Evolutionary conservation across 2,329 filamentous ascomycete genomes (phyloP).

Genomic region (Colletotrichum abscissum): DNA sequence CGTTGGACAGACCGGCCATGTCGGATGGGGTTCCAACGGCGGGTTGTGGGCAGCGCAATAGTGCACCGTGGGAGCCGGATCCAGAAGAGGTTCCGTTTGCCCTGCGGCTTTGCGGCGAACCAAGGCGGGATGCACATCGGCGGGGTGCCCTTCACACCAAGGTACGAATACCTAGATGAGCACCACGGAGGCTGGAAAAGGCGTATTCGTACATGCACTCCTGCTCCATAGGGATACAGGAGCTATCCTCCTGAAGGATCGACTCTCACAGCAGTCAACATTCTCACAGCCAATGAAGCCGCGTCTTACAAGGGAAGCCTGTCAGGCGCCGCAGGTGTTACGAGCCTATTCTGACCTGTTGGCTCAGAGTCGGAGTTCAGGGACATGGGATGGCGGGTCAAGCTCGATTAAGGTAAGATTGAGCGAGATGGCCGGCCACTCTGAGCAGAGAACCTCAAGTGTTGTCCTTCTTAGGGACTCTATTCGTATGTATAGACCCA

Average conservation of each 20-base stretch:
- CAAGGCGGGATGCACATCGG: background rate
- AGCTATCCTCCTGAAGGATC: conserved; percentile 8
- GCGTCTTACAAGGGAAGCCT: background rate
- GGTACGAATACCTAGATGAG: background rate
- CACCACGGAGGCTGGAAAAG: background rate
- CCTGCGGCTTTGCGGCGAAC: conserved; percentile 7
- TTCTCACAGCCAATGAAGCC: background rate
- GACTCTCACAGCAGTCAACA: background rate
- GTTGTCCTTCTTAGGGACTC: background rate
- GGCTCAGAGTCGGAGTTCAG: background rate
- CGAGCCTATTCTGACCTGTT: background rate
- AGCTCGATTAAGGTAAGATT: conserved; percentile 23
- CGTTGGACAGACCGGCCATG: background rate
- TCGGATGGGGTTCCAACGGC: background rate
- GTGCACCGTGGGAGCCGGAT: background rate
- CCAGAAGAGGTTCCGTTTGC: conserved; percentile 2
- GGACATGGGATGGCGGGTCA: conserved; percentile 23
- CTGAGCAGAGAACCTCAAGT: too few relatives aligned
- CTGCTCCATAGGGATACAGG: too few relatives aligned
- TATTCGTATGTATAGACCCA: background rate
- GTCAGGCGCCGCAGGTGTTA: background rate
- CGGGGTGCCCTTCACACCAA: background rate
- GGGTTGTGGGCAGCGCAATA: background rate
- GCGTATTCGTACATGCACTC: background rate
- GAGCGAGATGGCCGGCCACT: conserved; percentile 8